phyloP scores from a whole-genome alignment of 2,329 filamentous ascomycete species.

The Leptographium wingfieldii region DNA sequence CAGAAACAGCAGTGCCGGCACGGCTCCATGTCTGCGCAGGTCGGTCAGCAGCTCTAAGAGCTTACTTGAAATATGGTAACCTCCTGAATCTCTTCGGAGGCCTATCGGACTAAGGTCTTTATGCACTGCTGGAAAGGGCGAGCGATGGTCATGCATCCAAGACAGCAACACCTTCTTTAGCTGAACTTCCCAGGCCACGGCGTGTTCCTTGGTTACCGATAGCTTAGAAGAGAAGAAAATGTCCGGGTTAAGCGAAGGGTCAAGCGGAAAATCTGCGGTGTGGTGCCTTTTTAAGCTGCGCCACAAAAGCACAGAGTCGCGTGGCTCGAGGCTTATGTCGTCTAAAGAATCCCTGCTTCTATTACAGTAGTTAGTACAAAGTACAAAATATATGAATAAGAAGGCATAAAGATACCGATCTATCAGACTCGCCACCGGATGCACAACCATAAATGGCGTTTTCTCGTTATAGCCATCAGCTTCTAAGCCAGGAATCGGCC shows the following conservation, averaged over 20 bases:
- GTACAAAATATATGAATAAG: too few species aligned
- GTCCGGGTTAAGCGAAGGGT: slow-evolving; percentile 34
- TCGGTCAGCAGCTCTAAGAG: slow-evolving; percentile 39
- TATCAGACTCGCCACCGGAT: slow-evolving; percentile 9
- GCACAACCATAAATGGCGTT: slow-evolving; percentile 3
- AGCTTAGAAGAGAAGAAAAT: slow-evolving; percentile 15
- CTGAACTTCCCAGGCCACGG: too few species aligned
- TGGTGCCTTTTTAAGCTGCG: slow-evolving; percentile 47
- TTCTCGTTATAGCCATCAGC: slow-evolving; percentile 20
- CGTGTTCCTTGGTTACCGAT: too few species aligned
- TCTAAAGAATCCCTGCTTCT: slow-evolving; percentile 45
- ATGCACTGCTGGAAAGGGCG: too few species aligned
- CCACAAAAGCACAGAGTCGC: slow-evolving; percentile 58
- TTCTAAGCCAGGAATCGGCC: slow-evolving; percentile 32
- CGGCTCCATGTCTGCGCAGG: slow-evolving; percentile 29
- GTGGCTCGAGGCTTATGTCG: slow-evolving; percentile 56
- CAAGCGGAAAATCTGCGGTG: slow-evolving; percentile 36
- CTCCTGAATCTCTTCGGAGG: too few species aligned
- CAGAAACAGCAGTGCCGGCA: too few species aligned
- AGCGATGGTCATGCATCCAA: too few species aligned
- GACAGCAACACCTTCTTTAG: too few species aligned
- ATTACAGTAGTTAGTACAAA: too few species aligned
- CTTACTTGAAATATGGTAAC: slow-evolving; percentile 28
- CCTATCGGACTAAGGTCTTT: too few species aligned
- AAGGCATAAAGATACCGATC: neutral